Conservation (phyloP, 371 early-diverging fungal species). For the Actinomortierella wolfii region DNA sequence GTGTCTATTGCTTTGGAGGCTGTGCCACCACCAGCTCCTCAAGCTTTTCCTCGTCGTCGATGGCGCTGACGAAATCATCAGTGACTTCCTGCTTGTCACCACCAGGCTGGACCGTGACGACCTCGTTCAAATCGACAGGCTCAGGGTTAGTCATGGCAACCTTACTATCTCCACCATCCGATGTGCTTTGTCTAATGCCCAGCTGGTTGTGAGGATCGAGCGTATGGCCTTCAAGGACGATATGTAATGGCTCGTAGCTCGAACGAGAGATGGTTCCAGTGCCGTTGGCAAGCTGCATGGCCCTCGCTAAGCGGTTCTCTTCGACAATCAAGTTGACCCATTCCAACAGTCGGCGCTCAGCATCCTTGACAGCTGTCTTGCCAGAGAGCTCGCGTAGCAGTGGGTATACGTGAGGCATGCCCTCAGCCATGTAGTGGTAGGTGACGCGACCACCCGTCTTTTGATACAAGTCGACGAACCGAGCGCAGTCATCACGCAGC, state of each 20-base stretch:
- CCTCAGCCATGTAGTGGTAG: slow-evolving; percentile 45
- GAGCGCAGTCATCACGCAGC: slow-evolving; percentile 32
- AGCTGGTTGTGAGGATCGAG: no score
- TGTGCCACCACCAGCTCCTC: no score
- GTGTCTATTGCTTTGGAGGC: no score
- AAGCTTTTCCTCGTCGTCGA: no score
- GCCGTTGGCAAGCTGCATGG: background rate
- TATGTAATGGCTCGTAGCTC: background rate
- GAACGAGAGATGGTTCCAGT: background rate
- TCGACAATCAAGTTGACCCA: slow-evolving; percentile 43
- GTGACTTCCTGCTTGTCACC: slow-evolving; percentile 44
- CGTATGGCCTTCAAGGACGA: no score
- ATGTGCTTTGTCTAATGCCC: background rate
- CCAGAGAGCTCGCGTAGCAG: slow-evolving; percentile 32
- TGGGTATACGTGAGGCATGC: slow-evolving; percentile 31
- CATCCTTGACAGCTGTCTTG: slow-evolving; percentile 44
- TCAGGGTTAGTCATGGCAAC: background rate
- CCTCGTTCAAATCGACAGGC: slow-evolving; percentile 18
- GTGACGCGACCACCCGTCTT: slow-evolving; percentile 35
- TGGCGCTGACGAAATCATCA: slow-evolving; percentile 8
- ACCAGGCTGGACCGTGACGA: slow-evolving; percentile 9
- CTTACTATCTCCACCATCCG: no score
- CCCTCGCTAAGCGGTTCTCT: slow-evolving; percentile 21
- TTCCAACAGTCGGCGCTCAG: slow-evolving; percentile 44
- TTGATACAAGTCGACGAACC: slow-evolving; percentile 42